Evolutionary conservation across 2,329 filamentous ascomycete species (phyloP).

Genomic region (Hortaea sp.): DNA sequence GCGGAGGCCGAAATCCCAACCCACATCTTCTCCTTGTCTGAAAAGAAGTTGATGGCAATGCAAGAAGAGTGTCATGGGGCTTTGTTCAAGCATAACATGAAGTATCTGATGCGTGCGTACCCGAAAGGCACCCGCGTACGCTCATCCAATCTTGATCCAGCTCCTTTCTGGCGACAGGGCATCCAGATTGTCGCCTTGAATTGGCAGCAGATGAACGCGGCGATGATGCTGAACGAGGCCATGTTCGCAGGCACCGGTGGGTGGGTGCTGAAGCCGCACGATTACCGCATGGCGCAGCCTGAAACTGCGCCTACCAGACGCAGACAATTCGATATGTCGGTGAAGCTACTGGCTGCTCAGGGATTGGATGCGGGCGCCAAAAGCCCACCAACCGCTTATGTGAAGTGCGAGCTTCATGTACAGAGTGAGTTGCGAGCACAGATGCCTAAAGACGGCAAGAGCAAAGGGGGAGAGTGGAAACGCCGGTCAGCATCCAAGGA

Average conservation of each 20-base stretch:
- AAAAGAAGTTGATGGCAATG: conserved; percentile 56
- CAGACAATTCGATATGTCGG: conserved; percentile 49
- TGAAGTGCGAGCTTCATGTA: conserved; percentile 73
- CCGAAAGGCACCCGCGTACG: conserved; percentile 71
- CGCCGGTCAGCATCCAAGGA: conserved; percentile 35
- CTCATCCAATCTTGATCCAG: conserved; percentile 80
- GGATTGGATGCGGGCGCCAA: conserved; percentile 48
- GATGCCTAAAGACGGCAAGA: conserved; percentile 36
- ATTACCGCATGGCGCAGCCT: conserved; percentile 46
- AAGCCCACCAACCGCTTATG: conserved; percentile 52
- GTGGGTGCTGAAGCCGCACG: conserved; percentile 75
- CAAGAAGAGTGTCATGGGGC: conserved; percentile 44
- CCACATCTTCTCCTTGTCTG: conserved; percentile 56
- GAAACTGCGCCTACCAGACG: conserved; percentile 5
- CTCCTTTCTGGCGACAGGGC: conserved; percentile 76
- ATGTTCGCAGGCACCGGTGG: conserved; percentile 78
- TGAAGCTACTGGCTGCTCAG: conserved; percentile 69
- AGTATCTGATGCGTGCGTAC: conserved; percentile 79
- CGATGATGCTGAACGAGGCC: conserved; percentile 91
- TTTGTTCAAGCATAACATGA: conserved; percentile 72
- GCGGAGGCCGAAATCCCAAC: conserved; percentile 47
- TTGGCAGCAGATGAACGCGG: conserved; percentile 84
- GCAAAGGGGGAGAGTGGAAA: conserved; percentile 44
- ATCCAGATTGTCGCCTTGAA: conserved; percentile 84
- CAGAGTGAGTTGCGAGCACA: conserved; percentile 44